A percentile compares a stretch with the other conserved stretches of the same genome.
phyloP scores from a whole-genome alignment of 208 protist genomes.

The Herpetomonas tarakana region DNA sequence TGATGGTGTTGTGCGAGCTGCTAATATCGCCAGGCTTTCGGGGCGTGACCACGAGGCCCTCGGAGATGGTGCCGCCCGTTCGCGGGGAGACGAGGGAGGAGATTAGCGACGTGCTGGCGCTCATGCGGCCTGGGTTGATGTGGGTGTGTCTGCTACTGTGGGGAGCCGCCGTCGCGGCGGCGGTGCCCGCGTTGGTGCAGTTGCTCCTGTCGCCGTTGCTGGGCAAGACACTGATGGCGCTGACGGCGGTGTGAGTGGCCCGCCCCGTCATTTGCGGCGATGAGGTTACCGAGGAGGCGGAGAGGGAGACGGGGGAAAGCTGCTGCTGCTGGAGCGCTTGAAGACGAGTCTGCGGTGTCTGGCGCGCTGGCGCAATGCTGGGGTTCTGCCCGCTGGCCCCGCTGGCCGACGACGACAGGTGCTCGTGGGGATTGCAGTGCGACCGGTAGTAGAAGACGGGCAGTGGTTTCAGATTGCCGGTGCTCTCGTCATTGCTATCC shows the following conservation, averaged over 20 bases:
- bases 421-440: not conserved
- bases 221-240: not conserved
- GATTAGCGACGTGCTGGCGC: not conserved
- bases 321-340: not conserved
- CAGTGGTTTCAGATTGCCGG: not conserved
- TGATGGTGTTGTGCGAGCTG: too few relatives aligned
- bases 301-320: not conserved
- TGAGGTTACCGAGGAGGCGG: not conserved
- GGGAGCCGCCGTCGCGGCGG: not conserved
- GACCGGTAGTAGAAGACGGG: not conserved
- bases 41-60: not conserved
- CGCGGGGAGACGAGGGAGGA: not conserved
- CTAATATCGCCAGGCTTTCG: too few relatives aligned
- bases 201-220: not conserved
- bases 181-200: not conserved
- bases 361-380: not conserved
- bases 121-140: not conserved
- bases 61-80: not conserved
- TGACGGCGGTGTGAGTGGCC: not conserved
- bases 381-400: not conserved
- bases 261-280: conserved; percentile 10
- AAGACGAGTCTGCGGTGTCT: not conserved
- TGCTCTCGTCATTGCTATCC: not conserved
- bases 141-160: conserved; percentile 2
- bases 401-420: not conserved